Conservation (phyloP, 495 filamentous ascomycete species). For the Oidiodendron maius region DNA sequence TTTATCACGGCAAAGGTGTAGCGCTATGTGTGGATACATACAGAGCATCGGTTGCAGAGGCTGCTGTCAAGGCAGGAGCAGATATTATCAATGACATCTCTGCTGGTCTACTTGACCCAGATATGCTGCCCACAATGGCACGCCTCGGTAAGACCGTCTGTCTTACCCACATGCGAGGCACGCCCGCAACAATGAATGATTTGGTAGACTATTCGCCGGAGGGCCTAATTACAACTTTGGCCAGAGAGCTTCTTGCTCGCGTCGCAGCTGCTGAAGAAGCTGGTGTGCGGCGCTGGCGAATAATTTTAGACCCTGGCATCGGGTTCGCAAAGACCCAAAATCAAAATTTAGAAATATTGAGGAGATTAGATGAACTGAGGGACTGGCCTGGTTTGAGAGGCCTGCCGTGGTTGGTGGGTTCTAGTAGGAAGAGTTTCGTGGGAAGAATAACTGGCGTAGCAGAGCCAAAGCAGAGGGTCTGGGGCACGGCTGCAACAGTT, state of each 20-base stretch:
- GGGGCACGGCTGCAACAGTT: constrained; percentile 87
- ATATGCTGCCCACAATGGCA: constrained; percentile 80
- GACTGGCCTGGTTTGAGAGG: constrained; percentile 56
- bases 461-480: constrained; percentile 53
- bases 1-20: constrained; percentile 52
- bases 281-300: constrained; percentile 85
- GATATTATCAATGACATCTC: constrained; percentile 96
- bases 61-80: constrained; percentile 75
- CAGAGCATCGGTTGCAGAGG: constrained; percentile 75
- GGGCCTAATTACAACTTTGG: constrained; percentile 67
- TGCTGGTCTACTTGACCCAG: constrained; percentile 68
- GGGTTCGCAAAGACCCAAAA: constrained; percentile 82
- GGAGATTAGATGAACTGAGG: constrained; percentile 57
- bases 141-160: constrained; percentile 73
- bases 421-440: constrained; percentile 87
- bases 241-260: constrained; percentile 60
- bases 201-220: constrained; percentile 59
- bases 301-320: constrained; percentile 89
- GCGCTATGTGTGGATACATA: constrained; percentile 91
- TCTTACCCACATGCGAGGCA: constrained; percentile 95
- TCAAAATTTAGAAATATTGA: constrained; percentile 77
- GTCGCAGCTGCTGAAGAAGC: constrained; percentile 74
- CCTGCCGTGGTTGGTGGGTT: constrained; percentile 84
- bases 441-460: constrained; percentile 72
- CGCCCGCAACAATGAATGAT: constrained; percentile 72